Percentiles rank a stretch among this genome's conserved stretches.
These are phyloP conservation scores for Planoprotostelium fungivorum DNA, from an alignment of 78 protist species.

Conservation along the genomic window DNA sequence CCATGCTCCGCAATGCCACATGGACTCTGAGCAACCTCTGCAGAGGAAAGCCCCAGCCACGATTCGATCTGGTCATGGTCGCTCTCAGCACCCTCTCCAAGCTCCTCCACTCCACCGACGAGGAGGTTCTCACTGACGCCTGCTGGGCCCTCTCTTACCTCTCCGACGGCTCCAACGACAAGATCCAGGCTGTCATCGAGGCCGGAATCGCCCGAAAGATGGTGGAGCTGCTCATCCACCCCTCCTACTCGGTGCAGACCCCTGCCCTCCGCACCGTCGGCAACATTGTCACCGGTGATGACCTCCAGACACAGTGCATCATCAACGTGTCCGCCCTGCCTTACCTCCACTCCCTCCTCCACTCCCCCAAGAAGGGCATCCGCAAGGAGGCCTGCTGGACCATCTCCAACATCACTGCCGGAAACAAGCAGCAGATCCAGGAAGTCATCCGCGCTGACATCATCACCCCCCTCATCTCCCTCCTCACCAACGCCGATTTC, in stretches of 20 bases:
- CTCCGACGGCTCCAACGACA: slow-evolving; percentile 89
- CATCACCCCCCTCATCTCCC: slow-evolving; percentile 68
- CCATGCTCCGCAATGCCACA: slow-evolving; percentile 91
- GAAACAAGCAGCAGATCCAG: slow-evolving; percentile 87
- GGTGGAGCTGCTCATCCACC: slow-evolving; percentile 76
- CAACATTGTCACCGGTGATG: slow-evolving; percentile 97
- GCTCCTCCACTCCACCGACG: slow-evolving; percentile 73
- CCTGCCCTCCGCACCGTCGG: slow-evolving; percentile 97
- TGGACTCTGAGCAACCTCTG: slow-evolving; percentile 97
- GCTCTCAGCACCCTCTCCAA: slow-evolving; percentile 45
- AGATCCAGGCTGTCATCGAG: slow-evolving; percentile 82
- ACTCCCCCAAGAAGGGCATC: slow-evolving; percentile 52
- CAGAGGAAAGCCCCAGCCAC: slow-evolving; percentile 93
- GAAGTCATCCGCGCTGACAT: slow-evolving; percentile 82
- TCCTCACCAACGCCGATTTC: slow-evolving; percentile 61
- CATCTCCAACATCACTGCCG: slow-evolving; percentile 96
- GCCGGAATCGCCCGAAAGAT: slow-evolving; percentile 72
- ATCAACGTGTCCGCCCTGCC: slow-evolving; percentile 70
- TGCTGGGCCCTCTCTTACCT: slow-evolving; percentile 97
- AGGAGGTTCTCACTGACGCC: slow-evolving; percentile 91
- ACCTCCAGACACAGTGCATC: slow-evolving; percentile 94
- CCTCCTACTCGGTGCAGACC: slow-evolving; percentile 63
- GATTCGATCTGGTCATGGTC: slow-evolving; percentile 36
- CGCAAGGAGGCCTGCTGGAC: slow-evolving; percentile 98
- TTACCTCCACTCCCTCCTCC: slow-evolving; percentile 24